Base-by-base conservation (phyloP, 495 filamentous ascomycete species). In the Tuber melanosporum region DNA sequence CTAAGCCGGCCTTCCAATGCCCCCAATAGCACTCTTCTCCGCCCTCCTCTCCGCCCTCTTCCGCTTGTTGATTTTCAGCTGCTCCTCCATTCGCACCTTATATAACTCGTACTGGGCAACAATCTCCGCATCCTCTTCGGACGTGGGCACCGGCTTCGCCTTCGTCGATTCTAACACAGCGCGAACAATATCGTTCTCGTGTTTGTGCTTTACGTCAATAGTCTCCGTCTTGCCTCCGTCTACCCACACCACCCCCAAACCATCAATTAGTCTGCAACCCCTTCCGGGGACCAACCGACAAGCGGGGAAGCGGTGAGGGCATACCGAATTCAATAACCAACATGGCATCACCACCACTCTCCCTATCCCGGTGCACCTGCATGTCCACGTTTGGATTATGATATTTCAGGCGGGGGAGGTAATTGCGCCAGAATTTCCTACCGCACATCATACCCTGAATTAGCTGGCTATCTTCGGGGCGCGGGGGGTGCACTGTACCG, bases 301-400 rank as follows among this genome's bases (percentile, higher is more conserved):
- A n/a, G 49, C 20, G 73, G 41, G 22, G 78, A 71, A 46, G 73
- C 46, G 45, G 82, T n/a, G 47, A 9, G 72, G 80, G 82, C 75
- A 83, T 81, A 77, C 87, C 83, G 83, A 92, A 94, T 86, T 93
- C 93, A 73, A 99, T 86, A 76, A 90, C 92, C 85, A 98, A 86
- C 2, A 85, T 89, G 8, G 94, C 90, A 2, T 88, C 90, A 52
- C 86, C 89, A 71, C 81, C 83, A 72, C 89, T 85, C 41, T 91
- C 86, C 32, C 76, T 69, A 36, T 87, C 90, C 72, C 93, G 91
- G 80, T 89, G 89, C 73, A 98, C 90, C 49, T 92, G 91, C 90
- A 98, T 95, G 22, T 89, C 88, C 22, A 98, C 83, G 12, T 89
- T 86, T 0, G 95, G 95, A 83, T 99, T 99, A 87, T 95, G 92